Evolutionary conservation across 2,329 filamentous ascomycete genomes (phyloP).

Genomic region (Clarireedia sp.): DNA sequence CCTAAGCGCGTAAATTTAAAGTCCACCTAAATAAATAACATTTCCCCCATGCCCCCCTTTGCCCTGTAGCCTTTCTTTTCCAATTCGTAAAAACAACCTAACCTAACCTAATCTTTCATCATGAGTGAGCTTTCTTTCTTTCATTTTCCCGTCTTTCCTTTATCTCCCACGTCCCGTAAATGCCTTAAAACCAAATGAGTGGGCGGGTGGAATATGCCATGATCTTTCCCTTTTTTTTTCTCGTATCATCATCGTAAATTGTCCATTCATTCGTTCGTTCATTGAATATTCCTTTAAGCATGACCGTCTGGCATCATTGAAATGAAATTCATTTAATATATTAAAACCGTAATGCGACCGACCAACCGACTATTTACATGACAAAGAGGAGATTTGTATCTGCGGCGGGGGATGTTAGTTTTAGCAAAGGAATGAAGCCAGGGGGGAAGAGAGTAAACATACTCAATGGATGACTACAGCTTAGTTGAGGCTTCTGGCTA

Average conservation of each 20-base stretch:
- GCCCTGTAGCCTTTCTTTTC: not conserved
- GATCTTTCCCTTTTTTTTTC: too few species aligned
- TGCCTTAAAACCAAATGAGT: too few species aligned
- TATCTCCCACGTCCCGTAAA: too few species aligned
- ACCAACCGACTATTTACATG: slow-evolving; percentile 37
- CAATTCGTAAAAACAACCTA: too few species aligned
- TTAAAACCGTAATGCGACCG: not conserved
- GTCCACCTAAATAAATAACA: not conserved
- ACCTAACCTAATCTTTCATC: too few species aligned
- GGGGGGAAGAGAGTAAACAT: slow-evolving; percentile 25
- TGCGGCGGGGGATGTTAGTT: slow-evolving; percentile 26
- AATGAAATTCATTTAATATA: not conserved
- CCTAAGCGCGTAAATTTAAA: too few species aligned
- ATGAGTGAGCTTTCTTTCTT: too few species aligned
- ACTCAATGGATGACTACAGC: slow-evolving; percentile 93
- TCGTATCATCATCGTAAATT: too few species aligned
- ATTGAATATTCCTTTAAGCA: too few species aligned
- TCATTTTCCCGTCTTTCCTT: too few species aligned
- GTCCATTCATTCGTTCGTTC: too few species aligned
- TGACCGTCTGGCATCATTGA: not conserved
- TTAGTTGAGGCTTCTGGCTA: slow-evolving; percentile 89
- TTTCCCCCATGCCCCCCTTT: not conserved
- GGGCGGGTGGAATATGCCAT: too few species aligned
- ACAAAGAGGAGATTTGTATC: slow-evolving; percentile 58
- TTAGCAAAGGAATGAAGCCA: not conserved